A percentile compares a stretch with the other conserved stretches of the same genome.
phyloP scores from a whole-genome alignment of 1,139 yeast species.

The Kurtzmaniella quercitrusa region DNA sequence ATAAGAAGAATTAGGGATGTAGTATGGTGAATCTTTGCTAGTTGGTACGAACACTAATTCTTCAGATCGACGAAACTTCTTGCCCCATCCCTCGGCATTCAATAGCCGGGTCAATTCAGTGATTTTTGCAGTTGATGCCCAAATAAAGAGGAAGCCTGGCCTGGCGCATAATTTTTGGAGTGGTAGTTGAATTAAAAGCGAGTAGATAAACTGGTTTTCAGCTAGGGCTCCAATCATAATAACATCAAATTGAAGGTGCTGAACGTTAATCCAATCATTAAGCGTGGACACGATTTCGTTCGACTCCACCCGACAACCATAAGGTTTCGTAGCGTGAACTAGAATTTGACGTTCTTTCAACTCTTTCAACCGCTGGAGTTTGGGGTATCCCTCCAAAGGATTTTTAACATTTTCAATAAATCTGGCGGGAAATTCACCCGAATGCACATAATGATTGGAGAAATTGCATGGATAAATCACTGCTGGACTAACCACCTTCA shows the following conservation, averaged over 20 bases:
- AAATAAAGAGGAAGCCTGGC: slow-evolving; percentile 81
- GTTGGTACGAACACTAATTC: slow-evolving; percentile 71
- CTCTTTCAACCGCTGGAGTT: slow-evolving; percentile 60
- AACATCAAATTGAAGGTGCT: slow-evolving; percentile 71
- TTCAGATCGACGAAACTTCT: slow-evolving; percentile 82
- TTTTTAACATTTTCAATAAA: slow-evolving; percentile 61
- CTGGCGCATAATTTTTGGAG: slow-evolving; percentile 69
- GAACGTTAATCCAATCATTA: slow-evolving; percentile 53
- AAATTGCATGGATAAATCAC: slow-evolving; percentile 53
- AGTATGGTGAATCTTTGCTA: slow-evolving; percentile 55
- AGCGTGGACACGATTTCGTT: slow-evolving; percentile 54
- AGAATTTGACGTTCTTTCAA: slow-evolving; percentile 50
- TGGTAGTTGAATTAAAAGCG: slow-evolving; percentile 61
- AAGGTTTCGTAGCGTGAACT: slow-evolving; percentile 56
- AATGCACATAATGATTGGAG: slow-evolving; percentile 62
- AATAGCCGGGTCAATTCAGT: slow-evolving; percentile 55
- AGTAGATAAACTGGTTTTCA: slow-evolving; percentile 63
- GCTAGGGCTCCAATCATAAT: slow-evolving; percentile 87
- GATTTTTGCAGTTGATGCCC: slow-evolving; percentile 78
- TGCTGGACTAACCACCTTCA: neutral
- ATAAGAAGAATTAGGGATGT: slow-evolving; percentile 35
- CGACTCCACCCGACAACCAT: slow-evolving; percentile 55
- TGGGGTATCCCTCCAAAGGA: slow-evolving; percentile 82
- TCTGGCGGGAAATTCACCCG: slow-evolving; percentile 56
- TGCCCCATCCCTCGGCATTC: slow-evolving; percentile 59